phyloP scores from a whole-genome alignment of 306 rosid genomes.

The cucumber (Cucumis sativus) region DNA sequence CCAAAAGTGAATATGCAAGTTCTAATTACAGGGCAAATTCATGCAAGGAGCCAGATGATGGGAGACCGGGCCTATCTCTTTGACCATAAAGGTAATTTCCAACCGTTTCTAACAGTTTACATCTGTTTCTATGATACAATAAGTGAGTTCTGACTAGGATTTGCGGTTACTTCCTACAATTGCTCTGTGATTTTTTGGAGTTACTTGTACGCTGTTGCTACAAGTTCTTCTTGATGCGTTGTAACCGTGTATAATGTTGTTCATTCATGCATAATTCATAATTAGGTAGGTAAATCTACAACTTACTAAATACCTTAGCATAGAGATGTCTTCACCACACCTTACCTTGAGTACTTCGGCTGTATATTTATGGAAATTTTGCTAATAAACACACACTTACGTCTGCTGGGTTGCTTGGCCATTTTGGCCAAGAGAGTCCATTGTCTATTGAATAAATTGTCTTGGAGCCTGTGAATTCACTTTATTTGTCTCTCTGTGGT shows the following conservation, averaged over 20 bases:
- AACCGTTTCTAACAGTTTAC: not conserved
- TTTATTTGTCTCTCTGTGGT: not conserved
- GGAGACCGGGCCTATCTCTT: constrained; percentile 22
- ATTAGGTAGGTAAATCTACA: not conserved
- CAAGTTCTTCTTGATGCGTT: not conserved
- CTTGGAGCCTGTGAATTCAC: not conserved
- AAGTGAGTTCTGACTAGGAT: not conserved
- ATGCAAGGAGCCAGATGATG: constrained; percentile 52
- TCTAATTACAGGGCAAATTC: constrained; percentile 53
- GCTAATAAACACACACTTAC: not conserved
- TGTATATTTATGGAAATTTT: constrained; percentile 6
- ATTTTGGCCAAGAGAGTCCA: not conserved
- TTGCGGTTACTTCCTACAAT: not conserved
- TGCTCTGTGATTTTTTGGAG: not conserved
- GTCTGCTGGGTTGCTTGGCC: not conserved
- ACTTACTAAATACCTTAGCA: not conserved
- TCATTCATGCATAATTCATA: not conserved
- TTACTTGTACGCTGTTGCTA: not conserved
- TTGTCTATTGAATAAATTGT: not conserved
- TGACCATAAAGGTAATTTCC: not conserved
- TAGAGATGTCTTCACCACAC: not conserved
- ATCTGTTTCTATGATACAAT: not conserved
- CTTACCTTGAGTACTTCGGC: not conserved
- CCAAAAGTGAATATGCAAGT: constrained; percentile 86
- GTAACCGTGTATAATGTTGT: not conserved